Percentiles rank a stretch among this genome's conserved stretches.
Conservation (phyloP, 2,329 filamentous ascomycete species). For the Aspergillus versicolor region DNA sequence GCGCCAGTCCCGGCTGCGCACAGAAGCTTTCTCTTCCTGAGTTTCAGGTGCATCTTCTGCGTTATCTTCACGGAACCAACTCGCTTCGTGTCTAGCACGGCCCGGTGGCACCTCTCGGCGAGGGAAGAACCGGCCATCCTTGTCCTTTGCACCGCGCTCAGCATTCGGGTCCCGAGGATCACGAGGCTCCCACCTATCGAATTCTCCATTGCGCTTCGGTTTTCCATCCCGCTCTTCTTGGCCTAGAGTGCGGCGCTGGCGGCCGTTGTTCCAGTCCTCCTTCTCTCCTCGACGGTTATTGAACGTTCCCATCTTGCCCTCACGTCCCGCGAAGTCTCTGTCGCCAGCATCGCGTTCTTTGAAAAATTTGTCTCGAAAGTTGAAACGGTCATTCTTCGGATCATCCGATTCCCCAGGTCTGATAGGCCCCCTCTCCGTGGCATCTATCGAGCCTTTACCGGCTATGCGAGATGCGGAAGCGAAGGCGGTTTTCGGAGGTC, state of each 20-base stretch:
- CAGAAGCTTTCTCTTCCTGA: slow-evolving; percentile 44
- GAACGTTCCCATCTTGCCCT: slow-evolving; percentile 31
- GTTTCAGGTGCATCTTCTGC: slow-evolving; percentile 36
- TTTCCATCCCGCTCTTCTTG: slow-evolving; percentile 43
- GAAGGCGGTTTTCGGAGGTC: slow-evolving; percentile 79
- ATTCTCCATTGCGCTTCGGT: slow-evolving; percentile 43
- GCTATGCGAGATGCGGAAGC: slow-evolving; percentile 66
- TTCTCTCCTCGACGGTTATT: slow-evolving; percentile 40
- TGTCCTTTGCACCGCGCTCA: slow-evolving; percentile 52
- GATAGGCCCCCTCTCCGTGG: slow-evolving; percentile 42
- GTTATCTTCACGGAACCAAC: slow-evolving; percentile 69
- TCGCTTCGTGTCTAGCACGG: slow-evolving; percentile 66
- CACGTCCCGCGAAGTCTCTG: slow-evolving; percentile 38
- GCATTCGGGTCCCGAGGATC: slow-evolving; percentile 56
- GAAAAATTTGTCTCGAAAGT: slow-evolving; percentile 53
- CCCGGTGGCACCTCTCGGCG: slow-evolving; percentile 60
- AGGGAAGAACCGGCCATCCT: slow-evolving; percentile 54
- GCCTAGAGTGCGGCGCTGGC: slow-evolving; percentile 40
- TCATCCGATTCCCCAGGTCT: slow-evolving; percentile 56
- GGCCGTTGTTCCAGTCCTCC: slow-evolving; percentile 44
- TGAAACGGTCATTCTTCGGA: slow-evolving; percentile 61
- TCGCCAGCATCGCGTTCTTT: slow-evolving; percentile 38
- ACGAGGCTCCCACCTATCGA: slow-evolving; percentile 49
- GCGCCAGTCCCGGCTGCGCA: slow-evolving; percentile 67
- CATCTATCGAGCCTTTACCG: slow-evolving; percentile 47